Conservation (phyloP, 164 flowering plant genomes). For the Saururus chinensis region DNA sequence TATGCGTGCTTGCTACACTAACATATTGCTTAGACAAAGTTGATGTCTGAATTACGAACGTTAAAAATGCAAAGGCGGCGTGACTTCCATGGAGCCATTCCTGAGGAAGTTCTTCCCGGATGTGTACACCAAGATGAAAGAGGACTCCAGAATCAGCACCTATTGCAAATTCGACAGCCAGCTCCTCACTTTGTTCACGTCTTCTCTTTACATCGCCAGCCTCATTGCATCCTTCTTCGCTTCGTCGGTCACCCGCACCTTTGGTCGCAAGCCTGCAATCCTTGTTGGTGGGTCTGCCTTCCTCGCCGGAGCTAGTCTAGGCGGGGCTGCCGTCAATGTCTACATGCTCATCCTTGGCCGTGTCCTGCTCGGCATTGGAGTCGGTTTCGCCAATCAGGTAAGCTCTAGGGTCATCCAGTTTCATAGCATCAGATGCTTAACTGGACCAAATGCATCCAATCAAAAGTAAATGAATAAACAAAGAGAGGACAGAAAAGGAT, state of each 20-base stretch:
- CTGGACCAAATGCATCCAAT: no score
- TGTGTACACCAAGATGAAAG: constrained; percentile 37
- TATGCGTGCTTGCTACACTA: no score
- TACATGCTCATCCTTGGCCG: constrained; percentile 57
- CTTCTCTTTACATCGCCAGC: constrained; percentile 58
- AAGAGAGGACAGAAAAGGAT: no score
- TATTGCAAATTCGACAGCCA: constrained; percentile 66
- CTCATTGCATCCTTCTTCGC: constrained; percentile 42
- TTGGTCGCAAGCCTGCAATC: constrained; percentile 51
- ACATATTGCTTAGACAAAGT: no score
- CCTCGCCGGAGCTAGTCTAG: constrained; percentile 45
- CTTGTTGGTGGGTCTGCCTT: constrained; percentile 43
- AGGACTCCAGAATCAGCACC: constrained; percentile 34
- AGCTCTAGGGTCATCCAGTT: no score
- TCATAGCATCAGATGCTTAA: no score
- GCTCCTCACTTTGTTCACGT: constrained; percentile 50
- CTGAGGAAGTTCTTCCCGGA: constrained; percentile 54
- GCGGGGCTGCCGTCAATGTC: constrained; percentile 41
- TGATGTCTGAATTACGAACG: neutral
- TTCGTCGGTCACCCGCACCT: constrained; percentile 30
- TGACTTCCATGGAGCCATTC: constrained; percentile 69
- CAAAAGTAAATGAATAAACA: no score
- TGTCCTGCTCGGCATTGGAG: constrained; percentile 60
- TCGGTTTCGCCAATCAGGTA: constrained; percentile 81
- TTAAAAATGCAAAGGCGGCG: constrained; percentile 45